A percentile compares a stretch with the other conserved stretches of the same genome.
phyloP scores from a whole-genome alignment of 495 filamentous ascomycete species.

The Lasiosphaeria ovina region DNA sequence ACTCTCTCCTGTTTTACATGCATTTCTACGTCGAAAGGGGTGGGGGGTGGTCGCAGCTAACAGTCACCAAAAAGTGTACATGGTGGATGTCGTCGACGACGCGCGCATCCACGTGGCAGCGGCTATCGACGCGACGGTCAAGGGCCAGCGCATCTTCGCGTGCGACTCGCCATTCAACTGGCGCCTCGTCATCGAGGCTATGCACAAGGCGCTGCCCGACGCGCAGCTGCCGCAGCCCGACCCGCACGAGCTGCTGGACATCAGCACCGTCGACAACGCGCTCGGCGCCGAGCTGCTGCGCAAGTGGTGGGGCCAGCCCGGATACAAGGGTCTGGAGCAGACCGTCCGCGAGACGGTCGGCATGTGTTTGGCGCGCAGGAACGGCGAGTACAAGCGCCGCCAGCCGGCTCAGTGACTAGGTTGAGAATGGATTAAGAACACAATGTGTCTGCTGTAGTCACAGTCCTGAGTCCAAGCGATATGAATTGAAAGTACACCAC shows the following conservation, averaged over 20 bases:
- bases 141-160: neutral
- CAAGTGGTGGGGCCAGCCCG: constrained; percentile 3
- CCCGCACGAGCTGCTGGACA: neutral
- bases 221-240: constrained; percentile 1
- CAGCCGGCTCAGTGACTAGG: neutral
- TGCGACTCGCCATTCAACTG: constrained; percentile 3
- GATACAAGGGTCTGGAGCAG: constrained; percentile 3
- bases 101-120: neutral
- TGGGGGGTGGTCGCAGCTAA: neutral
- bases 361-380: constrained; percentile 1
- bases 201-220: neutral
- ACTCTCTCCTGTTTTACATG: no score
- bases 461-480: no score
- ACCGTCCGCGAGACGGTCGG: constrained; percentile 1
- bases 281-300: constrained; percentile 2
- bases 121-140: neutral
- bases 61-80: neutral
- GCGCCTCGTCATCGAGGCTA: constrained; percentile 1
- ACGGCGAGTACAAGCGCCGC: constrained; percentile 3
- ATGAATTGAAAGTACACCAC: no score
- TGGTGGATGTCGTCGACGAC: neutral
- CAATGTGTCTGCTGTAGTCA: no score
- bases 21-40: neutral
- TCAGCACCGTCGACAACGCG: constrained; percentile 6
- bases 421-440: neutral